phyloP scores from a whole-genome alignment of 768 basidiomycete genomes.

The Hericium coralloides region DNA sequence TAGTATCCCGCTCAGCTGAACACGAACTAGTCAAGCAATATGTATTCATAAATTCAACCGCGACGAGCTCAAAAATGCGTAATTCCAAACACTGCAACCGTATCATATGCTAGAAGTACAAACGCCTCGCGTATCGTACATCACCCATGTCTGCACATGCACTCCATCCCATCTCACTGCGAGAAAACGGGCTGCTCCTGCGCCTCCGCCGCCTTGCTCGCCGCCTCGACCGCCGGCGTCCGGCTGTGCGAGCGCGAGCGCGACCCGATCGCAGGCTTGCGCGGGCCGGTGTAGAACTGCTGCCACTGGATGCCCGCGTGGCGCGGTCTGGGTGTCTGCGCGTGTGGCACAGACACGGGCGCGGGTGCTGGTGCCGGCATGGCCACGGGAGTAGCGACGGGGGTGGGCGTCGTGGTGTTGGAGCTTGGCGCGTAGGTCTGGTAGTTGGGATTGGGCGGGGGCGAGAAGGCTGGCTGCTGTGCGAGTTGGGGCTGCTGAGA shows the following conservation, averaged over 20 bases:
- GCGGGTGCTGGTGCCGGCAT: background rate
- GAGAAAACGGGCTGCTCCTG: too few species aligned
- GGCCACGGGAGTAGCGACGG: background rate
- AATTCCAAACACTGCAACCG: too few species aligned
- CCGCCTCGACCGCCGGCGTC: background rate
- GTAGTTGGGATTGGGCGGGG: background rate
- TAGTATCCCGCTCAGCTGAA: too few species aligned
- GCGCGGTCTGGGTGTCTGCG: background rate
- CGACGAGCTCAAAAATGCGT: too few species aligned
- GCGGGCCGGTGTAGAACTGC: slow-evolving; percentile 7
- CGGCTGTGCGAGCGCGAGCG: background rate
- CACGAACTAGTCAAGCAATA: too few species aligned
- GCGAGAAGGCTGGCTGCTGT: background rate
- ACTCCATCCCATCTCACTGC: too few species aligned
- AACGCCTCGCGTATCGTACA: too few species aligned
- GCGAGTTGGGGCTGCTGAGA: background rate
- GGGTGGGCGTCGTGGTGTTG: background rate
- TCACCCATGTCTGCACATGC: too few species aligned
- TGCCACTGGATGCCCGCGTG: slow-evolving; percentile 8
- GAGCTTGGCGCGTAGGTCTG: background rate
- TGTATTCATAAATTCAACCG: too few species aligned
- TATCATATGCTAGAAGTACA: too few species aligned
- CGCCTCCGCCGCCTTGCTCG: too few species aligned
- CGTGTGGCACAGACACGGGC: background rate
- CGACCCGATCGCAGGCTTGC: background rate